Conservation (phyloP, 2,329 filamentous ascomycete species). For the Phaeosphaeria sp. region DNA sequence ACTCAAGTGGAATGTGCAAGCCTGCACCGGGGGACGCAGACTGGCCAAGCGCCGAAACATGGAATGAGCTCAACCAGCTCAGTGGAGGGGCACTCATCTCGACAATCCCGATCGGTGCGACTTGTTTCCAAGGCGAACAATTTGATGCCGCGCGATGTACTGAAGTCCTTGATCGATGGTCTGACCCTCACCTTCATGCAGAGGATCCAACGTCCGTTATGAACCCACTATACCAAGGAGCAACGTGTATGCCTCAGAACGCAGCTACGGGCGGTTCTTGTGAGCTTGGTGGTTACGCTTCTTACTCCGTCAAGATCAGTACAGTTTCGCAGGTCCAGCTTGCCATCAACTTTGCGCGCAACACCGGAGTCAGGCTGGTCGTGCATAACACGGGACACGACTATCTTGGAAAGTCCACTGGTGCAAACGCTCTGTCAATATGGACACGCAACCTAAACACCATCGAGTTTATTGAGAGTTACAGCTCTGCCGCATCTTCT, state of each 20-base stretch:
- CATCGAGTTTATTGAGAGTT: neutral
- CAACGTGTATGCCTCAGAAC: neutral
- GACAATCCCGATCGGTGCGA: neutral
- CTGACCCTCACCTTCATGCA: neutral
- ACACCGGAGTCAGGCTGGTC: neutral
- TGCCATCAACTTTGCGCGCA: neutral
- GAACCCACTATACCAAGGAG: neutral
- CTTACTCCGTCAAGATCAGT: neutral
- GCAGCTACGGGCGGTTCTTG: neutral
- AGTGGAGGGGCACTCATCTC: neutral
- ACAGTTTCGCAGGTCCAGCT: neutral
- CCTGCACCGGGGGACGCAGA: neutral
- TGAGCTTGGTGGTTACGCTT: neutral
- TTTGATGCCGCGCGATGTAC: neutral
- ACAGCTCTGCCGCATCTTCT: neutral
- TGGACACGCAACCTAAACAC: neutral
- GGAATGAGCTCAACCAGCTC: neutral
- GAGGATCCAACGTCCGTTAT: neutral
- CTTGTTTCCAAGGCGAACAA: neutral
- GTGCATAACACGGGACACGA: neutral
- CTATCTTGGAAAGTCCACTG: neutral
- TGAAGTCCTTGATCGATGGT: neutral
- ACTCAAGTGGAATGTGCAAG: neutral
- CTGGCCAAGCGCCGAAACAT: neutral
- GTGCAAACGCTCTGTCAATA: neutral